Percentiles rank a stretch among this genome's conserved stretches.
Conservation (phyloP, 257 asterid genomes). For the Apocynum venetum region DNA sequence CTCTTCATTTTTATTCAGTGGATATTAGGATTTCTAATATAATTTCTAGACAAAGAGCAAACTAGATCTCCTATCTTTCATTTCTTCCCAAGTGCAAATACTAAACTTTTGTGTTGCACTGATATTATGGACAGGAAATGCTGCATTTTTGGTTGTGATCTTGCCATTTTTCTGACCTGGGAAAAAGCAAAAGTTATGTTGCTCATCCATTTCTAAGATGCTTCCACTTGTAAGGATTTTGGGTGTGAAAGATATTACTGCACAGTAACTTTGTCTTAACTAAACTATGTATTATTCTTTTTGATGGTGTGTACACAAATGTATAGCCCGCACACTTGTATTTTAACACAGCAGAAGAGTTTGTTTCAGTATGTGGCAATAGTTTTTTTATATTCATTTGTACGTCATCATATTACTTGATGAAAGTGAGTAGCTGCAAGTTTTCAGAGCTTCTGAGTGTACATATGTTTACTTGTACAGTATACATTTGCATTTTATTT, state of each 20-base stretch:
- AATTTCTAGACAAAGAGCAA: too few species aligned
- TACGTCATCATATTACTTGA: not conserved
- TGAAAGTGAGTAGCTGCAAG: not conserved
- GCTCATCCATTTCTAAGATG: not conserved
- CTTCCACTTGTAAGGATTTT: not conserved
- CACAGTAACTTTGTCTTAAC: conserved; percentile 4
- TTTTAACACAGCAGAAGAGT: not conserved
- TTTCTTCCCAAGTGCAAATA: not conserved
- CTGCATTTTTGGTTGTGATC: conserved; percentile 59
- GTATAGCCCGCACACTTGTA: conserved; percentile 8
- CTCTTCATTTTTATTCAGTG: not conserved
- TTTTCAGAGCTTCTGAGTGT: not conserved
- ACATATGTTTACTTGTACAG: not conserved
- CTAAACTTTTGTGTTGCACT: conserved; percentile 10
- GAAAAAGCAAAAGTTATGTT: not conserved
- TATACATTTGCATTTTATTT: not conserved
- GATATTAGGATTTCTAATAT: not conserved
- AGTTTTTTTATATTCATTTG: not conserved
- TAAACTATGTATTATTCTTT: not conserved
- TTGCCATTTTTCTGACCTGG: conserved; percentile 1
- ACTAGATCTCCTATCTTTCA: not conserved
- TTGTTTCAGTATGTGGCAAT: not conserved
- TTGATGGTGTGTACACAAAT: conserved; percentile 7
- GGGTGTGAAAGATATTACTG: conserved; percentile 2
- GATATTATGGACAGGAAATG: conserved; percentile 49